A percentile compares a stretch with the other conserved stretches of the same genome.
These are phyloP conservation scores for Cyclotella kingstonii DNA, from an alignment of 108 stramenopile species.

Conservation along the genomic window DNA sequence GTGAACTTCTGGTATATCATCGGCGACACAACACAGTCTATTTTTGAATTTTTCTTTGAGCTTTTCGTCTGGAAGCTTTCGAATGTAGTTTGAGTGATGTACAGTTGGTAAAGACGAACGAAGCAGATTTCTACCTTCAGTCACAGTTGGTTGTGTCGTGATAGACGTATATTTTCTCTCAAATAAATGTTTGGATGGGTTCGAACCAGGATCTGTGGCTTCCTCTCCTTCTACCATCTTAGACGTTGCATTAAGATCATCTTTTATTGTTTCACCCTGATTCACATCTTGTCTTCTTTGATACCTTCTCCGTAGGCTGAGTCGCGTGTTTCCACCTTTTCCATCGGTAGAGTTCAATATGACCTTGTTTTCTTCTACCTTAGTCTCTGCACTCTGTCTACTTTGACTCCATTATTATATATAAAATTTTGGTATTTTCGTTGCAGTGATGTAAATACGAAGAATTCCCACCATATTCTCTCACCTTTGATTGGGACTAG, in stretches of 20 bases:
- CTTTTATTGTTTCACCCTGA: background rate
- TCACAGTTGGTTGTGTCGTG: background rate
- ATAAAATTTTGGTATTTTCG: too few species aligned
- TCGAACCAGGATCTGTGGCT: background rate
- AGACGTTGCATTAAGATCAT: too few species aligned
- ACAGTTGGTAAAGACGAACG: slow-evolving; percentile 12
- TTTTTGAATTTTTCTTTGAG: slow-evolving; percentile 35
- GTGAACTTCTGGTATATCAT: slow-evolving; percentile 58
- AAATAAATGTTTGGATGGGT: background rate
- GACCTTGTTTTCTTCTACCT: background rate
- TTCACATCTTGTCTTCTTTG: slow-evolving; percentile 12
- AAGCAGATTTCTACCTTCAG: background rate
- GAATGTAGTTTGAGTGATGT: slow-evolving; percentile 34
- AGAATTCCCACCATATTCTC: background rate
- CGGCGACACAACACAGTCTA: slow-evolving; percentile 33
- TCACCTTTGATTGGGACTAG: background rate
- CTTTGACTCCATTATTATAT: too few species aligned
- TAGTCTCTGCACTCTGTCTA: slow-evolving; percentile 3
- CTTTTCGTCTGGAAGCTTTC: slow-evolving; percentile 29
- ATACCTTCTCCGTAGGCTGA: slow-evolving; percentile 15
- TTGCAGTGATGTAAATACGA: background rate
- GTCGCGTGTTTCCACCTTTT: background rate
- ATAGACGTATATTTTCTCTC: too few species aligned
- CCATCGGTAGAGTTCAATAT: background rate
- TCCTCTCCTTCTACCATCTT: slow-evolving; percentile 9